Base-by-base conservation (phyloP, 2,329 filamentous ascomycete species). In the Diaporthe citriasiana region DNA sequence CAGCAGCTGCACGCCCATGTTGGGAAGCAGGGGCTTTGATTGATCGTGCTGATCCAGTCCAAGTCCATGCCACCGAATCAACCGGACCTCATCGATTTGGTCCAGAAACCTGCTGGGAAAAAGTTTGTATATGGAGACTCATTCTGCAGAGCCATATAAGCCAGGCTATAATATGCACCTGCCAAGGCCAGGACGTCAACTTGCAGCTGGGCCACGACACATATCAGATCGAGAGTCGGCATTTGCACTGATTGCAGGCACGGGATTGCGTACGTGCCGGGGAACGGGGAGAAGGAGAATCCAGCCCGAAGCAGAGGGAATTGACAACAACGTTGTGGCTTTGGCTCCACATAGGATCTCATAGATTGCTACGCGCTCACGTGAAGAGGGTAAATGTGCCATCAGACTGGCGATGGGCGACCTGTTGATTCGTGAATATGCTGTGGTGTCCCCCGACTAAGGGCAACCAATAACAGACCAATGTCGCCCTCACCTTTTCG, bases 21-120 rank as follows among this genome's bases (percentile, higher is more conserved):
- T 38, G 70, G 57, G 40, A 51, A 42, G 30, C 63, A 50, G 55
- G 53, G 47, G 60, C 30, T 40, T 38, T 68, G 63, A 30, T 53
- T 50, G 70, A 60, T 27, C 13, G 9, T 30, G 51, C 50, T 56
- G 30, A 33, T 60, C 38, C 45, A 53, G 30, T 10, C 1, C 30
- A 30, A 13, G 55, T 40, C 47, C 35, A 47, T 53, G 30, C 33
- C 47, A 68, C 47, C 70, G 35, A 71, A 42, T 71, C 70, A 40
- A 25, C 42, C 33, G 47, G 42, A 42, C 38, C 51, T 57, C 51
- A 4, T 45, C 38, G 40, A 8, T 45, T n/a, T 6, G 10, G 56
- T 57, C 38, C n/a, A 17, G 51, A 56, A 57, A 70, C 66, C 50
- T 70, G 66, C 51, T 25, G 30, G 50, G 19, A 17, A n/a, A 6